These are phyloP conservation scores for Punctularia strigosozonata DNA, from an alignment of 768 basidiomycete species.

Conservation along the genomic window DNA sequence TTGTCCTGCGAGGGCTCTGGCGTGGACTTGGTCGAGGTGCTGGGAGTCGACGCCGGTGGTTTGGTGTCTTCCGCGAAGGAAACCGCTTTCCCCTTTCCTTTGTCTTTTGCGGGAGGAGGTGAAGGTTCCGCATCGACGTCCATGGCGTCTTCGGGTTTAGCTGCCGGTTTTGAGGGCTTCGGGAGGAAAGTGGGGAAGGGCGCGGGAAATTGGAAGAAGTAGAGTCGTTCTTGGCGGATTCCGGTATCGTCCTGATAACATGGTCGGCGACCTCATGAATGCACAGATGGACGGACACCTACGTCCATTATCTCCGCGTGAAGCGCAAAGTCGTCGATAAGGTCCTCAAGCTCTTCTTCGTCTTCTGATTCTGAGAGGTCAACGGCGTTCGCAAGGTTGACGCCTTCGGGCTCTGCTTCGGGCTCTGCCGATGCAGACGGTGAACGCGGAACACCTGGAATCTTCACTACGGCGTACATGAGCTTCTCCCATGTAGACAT, in stretches of 20 bases:
- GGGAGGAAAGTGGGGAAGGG: slow-evolving; percentile 71
- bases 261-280: no score
- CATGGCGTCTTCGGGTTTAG: slow-evolving; percentile 16
- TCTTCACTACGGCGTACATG: slow-evolving; percentile 19
- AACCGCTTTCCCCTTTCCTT: slow-evolving; percentile 22
- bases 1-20: slow-evolving; percentile 8
- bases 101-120: slow-evolving; percentile 6
- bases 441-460: slow-evolving; percentile 12
- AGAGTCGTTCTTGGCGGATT: slow-evolving; percentile 54
- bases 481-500: no score
- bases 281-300: slow-evolving; percentile 4
- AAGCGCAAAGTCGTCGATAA: slow-evolving; percentile 56
- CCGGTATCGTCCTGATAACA: slow-evolving; percentile 28
- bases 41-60: slow-evolving; percentile 23
- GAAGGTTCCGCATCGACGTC: slow-evolving; percentile 19
- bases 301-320: slow-evolving; percentile 30
- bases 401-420: slow-evolving; percentile 17
- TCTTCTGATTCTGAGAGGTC: slow-evolving; percentile 68
- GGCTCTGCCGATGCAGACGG: slow-evolving; percentile 1
- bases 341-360: slow-evolving; percentile 69
- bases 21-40: slow-evolving; percentile 12
- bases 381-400: slow-evolving; percentile 46
- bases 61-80: slow-evolving; percentile 57
- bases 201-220: slow-evolving; percentile 83
- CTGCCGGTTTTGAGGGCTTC: slow-evolving; percentile 18